Conservation (phyloP, 305 asterid species). For the Stenogyne calaminthoides region DNA sequence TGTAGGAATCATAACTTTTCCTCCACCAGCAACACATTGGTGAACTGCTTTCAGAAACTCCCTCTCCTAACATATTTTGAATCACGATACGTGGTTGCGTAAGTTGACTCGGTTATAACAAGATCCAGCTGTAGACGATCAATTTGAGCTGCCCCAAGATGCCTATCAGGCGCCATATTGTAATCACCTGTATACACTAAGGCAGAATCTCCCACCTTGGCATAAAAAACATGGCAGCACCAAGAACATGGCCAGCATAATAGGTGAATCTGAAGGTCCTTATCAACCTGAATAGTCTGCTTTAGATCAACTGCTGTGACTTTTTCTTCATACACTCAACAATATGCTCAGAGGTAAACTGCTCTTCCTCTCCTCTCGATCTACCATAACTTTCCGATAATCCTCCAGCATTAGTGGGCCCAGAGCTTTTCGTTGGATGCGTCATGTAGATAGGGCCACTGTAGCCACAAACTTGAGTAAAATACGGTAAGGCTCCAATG, state of each 20-base stretch:
- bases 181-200: constrained; percentile 92
- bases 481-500: constrained; percentile 94
- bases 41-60: constrained; percentile 93
- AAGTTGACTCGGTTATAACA: constrained; percentile 95
- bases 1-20: constrained; percentile 93
- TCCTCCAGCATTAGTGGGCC: constrained; percentile 91
- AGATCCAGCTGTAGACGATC: constrained; percentile 82
- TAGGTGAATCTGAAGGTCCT: constrained; percentile 88
- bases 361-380: constrained; percentile 81
- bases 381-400: constrained; percentile 80
- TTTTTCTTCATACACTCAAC: constrained; percentile 77
- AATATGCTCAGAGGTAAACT: constrained; percentile 72
- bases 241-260: constrained; percentile 98
- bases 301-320: constrained; percentile 87
- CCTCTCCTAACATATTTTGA: constrained; percentile 89
- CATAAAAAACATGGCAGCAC: constrained; percentile 99
- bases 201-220: constrained; percentile 88
- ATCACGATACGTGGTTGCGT: constrained; percentile 91
- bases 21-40: constrained; percentile 78
- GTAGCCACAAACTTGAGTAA: constrained; percentile 92
- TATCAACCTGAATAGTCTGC: constrained; percentile 80
- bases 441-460: constrained; percentile 97
- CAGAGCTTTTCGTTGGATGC: constrained; percentile 95
- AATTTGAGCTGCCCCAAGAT: constrained; percentile 98
- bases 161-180: constrained; percentile 93